Base-by-base conservation (phyloP, 148 eudicot genomes). In the Silene latifolia region DNA sequence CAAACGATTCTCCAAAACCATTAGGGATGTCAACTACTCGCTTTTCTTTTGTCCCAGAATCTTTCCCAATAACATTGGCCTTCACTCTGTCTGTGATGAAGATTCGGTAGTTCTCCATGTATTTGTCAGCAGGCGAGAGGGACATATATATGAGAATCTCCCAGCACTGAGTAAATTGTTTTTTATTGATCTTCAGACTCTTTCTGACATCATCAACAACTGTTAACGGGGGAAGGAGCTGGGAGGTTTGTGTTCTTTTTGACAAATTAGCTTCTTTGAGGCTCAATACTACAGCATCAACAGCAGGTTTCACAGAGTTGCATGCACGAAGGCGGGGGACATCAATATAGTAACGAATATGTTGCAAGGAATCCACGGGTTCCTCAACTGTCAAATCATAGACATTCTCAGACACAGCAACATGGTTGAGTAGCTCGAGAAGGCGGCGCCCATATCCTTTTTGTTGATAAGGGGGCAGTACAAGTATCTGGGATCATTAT, bases 361-460 rank as follows among this genome's bases (percentile, higher is more conserved):
- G 89, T 80, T 91, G 98, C 78, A 93, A 86, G 77, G 97, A 82
- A 44, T 93, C 95, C 73, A 83, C 85, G 19, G 98, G 97, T 85
- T 93, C 98, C 86, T 93, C 98, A 71, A 91, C 81, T 21, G 98
- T 87, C 69, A 93, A 77, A 75, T 91, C 98, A 78, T 91, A 88
- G 72, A 86, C 89, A 78, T 83, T 60, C 75, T 90, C 91, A 19
- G 90, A 51, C 56, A 89, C 70, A 17, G 95, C 96, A 69, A 92
- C 76, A 72, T 75, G 75, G 82, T 85, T 84, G 46, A 95, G 89
- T 66, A 74, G 79, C 82, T 95, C 88, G 12, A 95, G 54, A 77
- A 95, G 93, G 59, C 32, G 51, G 32, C 79, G 82, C 7, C 98
- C 97, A 75, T 89, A 88, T 59, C 98, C 98, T 77, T 89, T 89